Evolutionary conservation across 2,329 filamentous ascomycete genomes (phyloP).

Genomic region (Magnaporthiopsis poae): DNA sequence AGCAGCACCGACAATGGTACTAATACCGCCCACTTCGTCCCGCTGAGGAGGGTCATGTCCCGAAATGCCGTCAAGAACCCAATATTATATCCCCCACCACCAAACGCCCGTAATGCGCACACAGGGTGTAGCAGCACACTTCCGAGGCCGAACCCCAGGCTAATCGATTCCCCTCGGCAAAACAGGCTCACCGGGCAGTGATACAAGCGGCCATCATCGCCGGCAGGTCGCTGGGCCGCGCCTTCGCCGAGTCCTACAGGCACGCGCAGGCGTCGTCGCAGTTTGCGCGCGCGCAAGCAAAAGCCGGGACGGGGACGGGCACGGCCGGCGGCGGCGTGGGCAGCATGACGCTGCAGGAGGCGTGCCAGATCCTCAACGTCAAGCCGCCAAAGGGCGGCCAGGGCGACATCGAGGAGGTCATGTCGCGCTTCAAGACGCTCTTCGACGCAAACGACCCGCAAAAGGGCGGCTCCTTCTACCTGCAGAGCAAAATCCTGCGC

Average conservation of each 20-base stretch:
- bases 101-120: not conserved
- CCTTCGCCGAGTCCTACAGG: slow-evolving; percentile 88
- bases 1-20: not conserved
- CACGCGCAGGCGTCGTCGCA: slow-evolving; percentile 82
- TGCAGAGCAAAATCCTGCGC: slow-evolving; percentile 91
- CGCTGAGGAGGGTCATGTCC: too few relatives aligned
- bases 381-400: slow-evolving; percentile 65
- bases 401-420: slow-evolving; percentile 71
- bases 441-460: slow-evolving; percentile 92
- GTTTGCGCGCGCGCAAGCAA: slow-evolving; percentile 65
- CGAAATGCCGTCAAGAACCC: not conserved
- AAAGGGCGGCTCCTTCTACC: slow-evolving; percentile 94
- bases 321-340: slow-evolving; percentile 53
- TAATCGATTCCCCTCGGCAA: not conserved
- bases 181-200: slow-evolving; percentile 87
- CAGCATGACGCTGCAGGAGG: slow-evolving; percentile 87
- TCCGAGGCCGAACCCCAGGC: not conserved
- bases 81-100: not conserved
- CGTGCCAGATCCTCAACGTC: slow-evolving; percentile 93
- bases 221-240: slow-evolving; percentile 81
- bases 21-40: not conserved
- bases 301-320: slow-evolving; percentile 38
- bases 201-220: slow-evolving; percentile 86
- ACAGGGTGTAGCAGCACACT: not conserved
- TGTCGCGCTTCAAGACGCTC: slow-evolving; percentile 81